Percentiles rank a stretch among this genome's conserved stretches.
Conservation (phyloP, 1,139 yeast species). For the Hyphopichia khmerensis region DNA sequence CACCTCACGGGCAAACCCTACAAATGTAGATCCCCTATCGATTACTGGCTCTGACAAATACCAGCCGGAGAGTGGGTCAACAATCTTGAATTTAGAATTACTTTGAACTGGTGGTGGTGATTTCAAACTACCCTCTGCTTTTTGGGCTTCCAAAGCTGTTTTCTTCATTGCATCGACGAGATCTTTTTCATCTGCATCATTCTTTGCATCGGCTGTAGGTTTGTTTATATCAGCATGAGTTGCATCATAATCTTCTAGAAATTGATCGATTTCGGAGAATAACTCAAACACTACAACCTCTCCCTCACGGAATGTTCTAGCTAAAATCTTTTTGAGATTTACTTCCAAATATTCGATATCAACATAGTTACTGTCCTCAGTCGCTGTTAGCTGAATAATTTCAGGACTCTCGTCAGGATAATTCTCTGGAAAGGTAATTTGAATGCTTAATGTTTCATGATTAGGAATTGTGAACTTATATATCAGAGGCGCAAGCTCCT, state of each 20-base stretch:
- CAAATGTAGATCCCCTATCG: conserved; percentile 84
- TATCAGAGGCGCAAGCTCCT: conserved; percentile 30
- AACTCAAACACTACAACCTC: conserved; percentile 81
- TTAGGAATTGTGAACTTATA: conserved; percentile 64
- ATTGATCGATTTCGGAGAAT: conserved; percentile 60
- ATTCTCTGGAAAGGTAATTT: conserved; percentile 62
- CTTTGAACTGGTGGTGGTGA: background rate
- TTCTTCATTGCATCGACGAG: no score
- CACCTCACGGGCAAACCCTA: conserved; percentile 70
- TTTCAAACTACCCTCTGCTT: background rate
- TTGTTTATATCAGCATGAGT: conserved; percentile 1
- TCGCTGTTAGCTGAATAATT: conserved; percentile 49
- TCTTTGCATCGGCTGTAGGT: background rate
- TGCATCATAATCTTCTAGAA: conserved; percentile 38
- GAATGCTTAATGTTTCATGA: conserved; percentile 55
- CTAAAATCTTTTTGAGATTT: conserved; percentile 49
- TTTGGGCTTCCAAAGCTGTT: no score
- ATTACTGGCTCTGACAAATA: conserved; percentile 66
- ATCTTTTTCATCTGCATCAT: conserved; percentile 1
- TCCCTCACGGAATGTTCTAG: conserved; percentile 51
- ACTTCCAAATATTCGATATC: conserved; percentile 46
- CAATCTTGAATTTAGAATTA: background rate
- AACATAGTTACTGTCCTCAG: conserved; percentile 27
- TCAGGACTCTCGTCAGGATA: conserved; percentile 71
- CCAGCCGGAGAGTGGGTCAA: conserved; percentile 69